These are phyloP conservation scores for Cladophialophora psammophila DNA, from an alignment of 2,329 filamentous ascomycete genomes.

Conservation along the genomic window DNA sequence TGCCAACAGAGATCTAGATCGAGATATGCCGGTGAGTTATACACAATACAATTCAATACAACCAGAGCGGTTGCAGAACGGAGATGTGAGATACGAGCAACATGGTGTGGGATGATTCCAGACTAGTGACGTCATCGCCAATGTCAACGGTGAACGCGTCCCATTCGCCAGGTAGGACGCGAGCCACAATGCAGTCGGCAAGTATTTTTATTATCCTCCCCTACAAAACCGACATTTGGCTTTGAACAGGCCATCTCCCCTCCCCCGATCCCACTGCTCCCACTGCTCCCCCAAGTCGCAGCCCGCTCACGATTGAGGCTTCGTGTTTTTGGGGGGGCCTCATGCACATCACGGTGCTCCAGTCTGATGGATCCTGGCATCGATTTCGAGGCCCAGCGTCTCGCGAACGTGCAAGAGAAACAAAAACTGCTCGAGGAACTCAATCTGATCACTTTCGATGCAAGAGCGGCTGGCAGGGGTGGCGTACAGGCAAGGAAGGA, in stretches of 20 bases:
- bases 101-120: no score
- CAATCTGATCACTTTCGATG: constrained; percentile 47
- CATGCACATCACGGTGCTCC: no score
- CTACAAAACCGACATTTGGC: neutral
- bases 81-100: no score
- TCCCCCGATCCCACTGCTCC: neutral
- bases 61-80: neutral
- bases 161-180: no score
- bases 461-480: neutral
- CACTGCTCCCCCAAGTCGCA: no score
- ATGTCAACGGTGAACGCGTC: constrained; percentile 5
- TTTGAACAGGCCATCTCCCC: neutral
- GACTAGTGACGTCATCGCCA: neutral
- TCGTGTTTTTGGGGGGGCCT: no score
- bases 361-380: constrained; percentile 19
- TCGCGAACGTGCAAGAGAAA: constrained; percentile 60
- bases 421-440: constrained; percentile 57
- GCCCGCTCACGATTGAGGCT: no score
- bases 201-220: neutral
- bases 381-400: constrained; percentile 56
- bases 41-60: neutral
- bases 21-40: neutral
- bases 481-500: constrained; percentile 23
- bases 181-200: neutral
- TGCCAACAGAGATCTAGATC: neutral